Evolutionary conservation across 225 moss, liverwort and hornwort genomes (phyloP).

Genomic region (Lunularia cruciata): DNA sequence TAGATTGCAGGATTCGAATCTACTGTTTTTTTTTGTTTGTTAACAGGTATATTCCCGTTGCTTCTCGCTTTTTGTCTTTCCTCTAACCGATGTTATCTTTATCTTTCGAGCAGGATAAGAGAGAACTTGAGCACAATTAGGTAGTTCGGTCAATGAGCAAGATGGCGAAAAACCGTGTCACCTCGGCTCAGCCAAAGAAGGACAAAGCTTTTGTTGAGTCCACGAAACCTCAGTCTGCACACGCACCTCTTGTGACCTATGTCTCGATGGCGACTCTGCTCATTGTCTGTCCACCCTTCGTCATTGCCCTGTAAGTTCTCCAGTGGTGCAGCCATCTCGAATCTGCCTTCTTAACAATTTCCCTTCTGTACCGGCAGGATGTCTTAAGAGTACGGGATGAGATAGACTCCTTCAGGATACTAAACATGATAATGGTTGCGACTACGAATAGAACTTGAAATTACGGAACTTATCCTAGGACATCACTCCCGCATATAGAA

Average conservation of each 20-base stretch:
- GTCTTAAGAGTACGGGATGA: too few species aligned
- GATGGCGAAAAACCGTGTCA: conserved; percentile 26
- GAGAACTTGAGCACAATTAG: background rate
- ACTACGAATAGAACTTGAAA: too few species aligned
- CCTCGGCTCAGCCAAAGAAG: conserved; percentile 14
- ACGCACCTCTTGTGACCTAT: conserved; percentile 57
- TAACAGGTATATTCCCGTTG: too few species aligned
- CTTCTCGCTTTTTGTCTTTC: too few species aligned
- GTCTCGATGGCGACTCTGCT: conserved; percentile 63
- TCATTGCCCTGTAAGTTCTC: conserved; percentile 64
- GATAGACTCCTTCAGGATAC: too few species aligned
- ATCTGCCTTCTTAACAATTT: too few species aligned
- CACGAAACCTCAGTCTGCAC: conserved; percentile 31
- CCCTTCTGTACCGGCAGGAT: too few species aligned
- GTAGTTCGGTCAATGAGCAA: background rate
- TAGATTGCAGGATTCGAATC: too few species aligned
- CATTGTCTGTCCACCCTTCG: conserved; percentile 73
- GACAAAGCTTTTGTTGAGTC: conserved; percentile 16
- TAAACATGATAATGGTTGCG: too few species aligned
- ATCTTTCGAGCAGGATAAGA: conserved; percentile 5
- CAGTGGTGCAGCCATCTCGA: background rate
- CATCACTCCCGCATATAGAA: too few species aligned
- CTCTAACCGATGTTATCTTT: background rate
- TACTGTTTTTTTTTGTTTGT: too few species aligned
- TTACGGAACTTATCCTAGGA: too few species aligned